These are phyloP conservation scores for Pestalotiopsis sp. DNA, from an alignment of 2,329 filamentous ascomycete species.

Conservation along the genomic window DNA sequence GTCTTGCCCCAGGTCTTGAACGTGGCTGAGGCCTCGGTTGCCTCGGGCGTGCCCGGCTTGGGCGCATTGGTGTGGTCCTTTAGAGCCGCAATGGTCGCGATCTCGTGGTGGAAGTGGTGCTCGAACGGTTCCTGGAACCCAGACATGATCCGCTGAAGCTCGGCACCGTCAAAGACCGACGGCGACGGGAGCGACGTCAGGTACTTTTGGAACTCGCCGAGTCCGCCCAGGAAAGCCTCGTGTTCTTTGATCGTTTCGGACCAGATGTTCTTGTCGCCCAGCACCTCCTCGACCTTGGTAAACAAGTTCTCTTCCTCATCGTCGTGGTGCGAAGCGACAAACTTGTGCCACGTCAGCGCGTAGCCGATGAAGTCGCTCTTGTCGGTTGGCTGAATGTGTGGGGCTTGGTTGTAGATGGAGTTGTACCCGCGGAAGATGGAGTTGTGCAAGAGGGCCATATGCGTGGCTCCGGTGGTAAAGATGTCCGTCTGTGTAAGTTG, in stretches of 20 bases:
- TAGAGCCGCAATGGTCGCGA: constrained; percentile 52
- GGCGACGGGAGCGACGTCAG: constrained; percentile 45
- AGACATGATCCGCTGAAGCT: constrained; percentile 52
- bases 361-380: constrained; percentile 61
- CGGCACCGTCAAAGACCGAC: constrained; percentile 44
- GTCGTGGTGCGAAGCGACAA: constrained; percentile 62
- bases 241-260: constrained; percentile 58
- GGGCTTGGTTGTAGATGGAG: constrained; percentile 63
- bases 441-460: constrained; percentile 67
- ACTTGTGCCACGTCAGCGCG: constrained; percentile 59
- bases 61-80: constrained; percentile 55
- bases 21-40: constrained; percentile 46
- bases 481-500: constrained; percentile 50
- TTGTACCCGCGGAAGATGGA: constrained; percentile 66
- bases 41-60: constrained; percentile 45
- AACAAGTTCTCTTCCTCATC: constrained; percentile 63
- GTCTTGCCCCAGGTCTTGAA: constrained; percentile 67
- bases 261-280: constrained; percentile 54
- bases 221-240: constrained; percentile 53
- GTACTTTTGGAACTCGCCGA: constrained; percentile 56
- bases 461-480: constrained; percentile 60
- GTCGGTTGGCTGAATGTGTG: constrained; percentile 52
- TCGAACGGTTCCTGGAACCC: constrained; percentile 54
- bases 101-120: constrained; percentile 59
- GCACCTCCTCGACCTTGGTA: constrained; percentile 54